Conservation (phyloP, 2,329 filamentous ascomycete species). For the Beauveria scarabaeidicola region DNA sequence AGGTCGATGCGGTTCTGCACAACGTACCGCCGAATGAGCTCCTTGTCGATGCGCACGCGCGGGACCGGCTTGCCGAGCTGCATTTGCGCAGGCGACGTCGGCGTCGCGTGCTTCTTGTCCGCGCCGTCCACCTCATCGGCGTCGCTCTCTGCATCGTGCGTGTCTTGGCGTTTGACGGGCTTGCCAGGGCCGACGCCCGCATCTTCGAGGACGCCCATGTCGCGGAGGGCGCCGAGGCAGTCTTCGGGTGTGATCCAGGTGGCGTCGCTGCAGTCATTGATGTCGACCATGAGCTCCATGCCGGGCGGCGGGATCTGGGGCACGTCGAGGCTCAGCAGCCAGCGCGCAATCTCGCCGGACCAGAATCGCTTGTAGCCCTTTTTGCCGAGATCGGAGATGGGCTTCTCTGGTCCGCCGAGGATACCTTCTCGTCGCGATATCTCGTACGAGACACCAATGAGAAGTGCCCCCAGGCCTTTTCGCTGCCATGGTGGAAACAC, state of each 20-base stretch:
- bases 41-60: constrained; percentile 45
- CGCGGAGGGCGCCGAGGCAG: constrained; percentile 65
- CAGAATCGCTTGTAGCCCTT: constrained; percentile 81
- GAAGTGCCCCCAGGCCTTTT: constrained; percentile 74
- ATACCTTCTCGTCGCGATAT: constrained; percentile 75
- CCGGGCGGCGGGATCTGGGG: constrained; percentile 19
- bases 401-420: constrained; percentile 88
- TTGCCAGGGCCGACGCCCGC: constrained; percentile 39
- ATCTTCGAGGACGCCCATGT: constrained; percentile 66
- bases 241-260: constrained; percentile 85
- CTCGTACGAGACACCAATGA: constrained; percentile 92
- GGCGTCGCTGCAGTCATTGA: constrained; percentile 62
- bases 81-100: constrained; percentile 11
- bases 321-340: constrained; percentile 41
- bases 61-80: constrained; percentile 23
- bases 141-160: constrained; percentile 17
- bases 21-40: constrained; percentile 58
- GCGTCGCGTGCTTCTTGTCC: constrained; percentile 13
- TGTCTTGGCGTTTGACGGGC: constrained; percentile 18
- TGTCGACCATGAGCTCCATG: constrained; percentile 47
- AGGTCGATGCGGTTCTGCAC: constrained; percentile 53
- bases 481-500: constrained; percentile 94
- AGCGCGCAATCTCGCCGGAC: constrained; percentile 75
- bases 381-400: constrained; percentile 75
- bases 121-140: constrained; percentile 12